Conservation (phyloP, 139 green algal genomes). For the Chlamydomonas eustigma region DNA sequence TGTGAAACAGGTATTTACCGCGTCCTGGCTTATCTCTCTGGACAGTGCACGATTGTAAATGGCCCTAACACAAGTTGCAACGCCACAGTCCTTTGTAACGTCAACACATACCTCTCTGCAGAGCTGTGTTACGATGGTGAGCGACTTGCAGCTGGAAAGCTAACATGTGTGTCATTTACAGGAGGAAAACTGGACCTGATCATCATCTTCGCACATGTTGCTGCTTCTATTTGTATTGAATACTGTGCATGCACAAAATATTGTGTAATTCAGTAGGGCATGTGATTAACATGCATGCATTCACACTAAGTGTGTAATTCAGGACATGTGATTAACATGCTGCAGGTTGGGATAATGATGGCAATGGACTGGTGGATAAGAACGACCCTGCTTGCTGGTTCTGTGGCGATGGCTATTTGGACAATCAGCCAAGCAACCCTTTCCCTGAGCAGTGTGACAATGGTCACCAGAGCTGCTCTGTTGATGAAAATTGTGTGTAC, state of each 20-base stretch:
- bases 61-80: constrained; percentile 17
- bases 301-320: no score
- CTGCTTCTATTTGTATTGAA: no score
- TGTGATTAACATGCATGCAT: no score
- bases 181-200: no score
- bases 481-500: constrained; percentile 2
- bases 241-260: no score
- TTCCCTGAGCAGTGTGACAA: constrained; percentile 30
- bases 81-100: background rate
- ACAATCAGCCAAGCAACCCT: constrained; percentile 13
- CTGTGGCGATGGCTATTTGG: constrained; percentile 21
- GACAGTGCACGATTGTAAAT: constrained; percentile 13
- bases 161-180: no score
- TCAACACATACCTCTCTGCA: constrained; percentile 16
- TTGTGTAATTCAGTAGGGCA: no score
- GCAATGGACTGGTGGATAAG: constrained; percentile 19
- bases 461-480: background rate
- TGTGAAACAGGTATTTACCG: constrained; percentile 20
- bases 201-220: no score
- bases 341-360: constrained; percentile 22
- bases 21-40: constrained; percentile 17
- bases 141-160: no score
- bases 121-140: constrained; percentile 20
- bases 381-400: constrained; percentile 24
- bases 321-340: no score